Conservation (phyloP, 306 rosid species). For the Dryas octopetala region DNA sequence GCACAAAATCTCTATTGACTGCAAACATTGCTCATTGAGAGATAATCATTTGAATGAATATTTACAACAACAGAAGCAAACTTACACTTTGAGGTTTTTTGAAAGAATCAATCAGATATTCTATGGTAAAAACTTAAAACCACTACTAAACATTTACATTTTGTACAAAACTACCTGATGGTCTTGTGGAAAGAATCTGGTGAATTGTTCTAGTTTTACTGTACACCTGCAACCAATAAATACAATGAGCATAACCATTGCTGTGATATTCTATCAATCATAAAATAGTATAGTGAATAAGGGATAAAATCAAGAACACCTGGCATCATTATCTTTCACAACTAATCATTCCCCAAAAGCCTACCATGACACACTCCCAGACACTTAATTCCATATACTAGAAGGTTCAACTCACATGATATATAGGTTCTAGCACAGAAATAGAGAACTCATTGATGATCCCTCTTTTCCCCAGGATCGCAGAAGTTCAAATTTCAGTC, state of each 20-base stretch:
- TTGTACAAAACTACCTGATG: constrained; percentile 20
- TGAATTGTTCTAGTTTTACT: constrained; percentile 6
- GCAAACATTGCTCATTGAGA: constrained; percentile 11
- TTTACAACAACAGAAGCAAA: constrained; percentile 40
- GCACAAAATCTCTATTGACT: neutral
- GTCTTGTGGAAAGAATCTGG: constrained; percentile 29
- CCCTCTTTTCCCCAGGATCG: neutral
- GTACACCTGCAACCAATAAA: constrained; percentile 34
- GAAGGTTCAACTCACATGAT: constrained; percentile 25
- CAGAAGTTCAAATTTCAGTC: neutral
- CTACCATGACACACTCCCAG: no score
- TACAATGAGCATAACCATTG: neutral
- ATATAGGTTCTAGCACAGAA: neutral
- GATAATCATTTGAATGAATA: constrained; percentile 18
- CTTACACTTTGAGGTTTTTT: constrained; percentile 28
- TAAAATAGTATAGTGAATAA: neutral
- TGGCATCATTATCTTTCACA: neutral
- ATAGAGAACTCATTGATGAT: neutral
- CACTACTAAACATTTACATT: constrained; percentile 25
- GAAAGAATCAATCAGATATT: constrained; percentile 45
- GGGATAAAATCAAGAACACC: neutral
- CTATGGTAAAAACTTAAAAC: neutral
- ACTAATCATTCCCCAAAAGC: neutral
- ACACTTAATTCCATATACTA: neutral
- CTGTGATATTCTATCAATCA: neutral